Conservation (phyloP, 164 flowering plant genomes). For the Akebia trifoliata region DNA sequence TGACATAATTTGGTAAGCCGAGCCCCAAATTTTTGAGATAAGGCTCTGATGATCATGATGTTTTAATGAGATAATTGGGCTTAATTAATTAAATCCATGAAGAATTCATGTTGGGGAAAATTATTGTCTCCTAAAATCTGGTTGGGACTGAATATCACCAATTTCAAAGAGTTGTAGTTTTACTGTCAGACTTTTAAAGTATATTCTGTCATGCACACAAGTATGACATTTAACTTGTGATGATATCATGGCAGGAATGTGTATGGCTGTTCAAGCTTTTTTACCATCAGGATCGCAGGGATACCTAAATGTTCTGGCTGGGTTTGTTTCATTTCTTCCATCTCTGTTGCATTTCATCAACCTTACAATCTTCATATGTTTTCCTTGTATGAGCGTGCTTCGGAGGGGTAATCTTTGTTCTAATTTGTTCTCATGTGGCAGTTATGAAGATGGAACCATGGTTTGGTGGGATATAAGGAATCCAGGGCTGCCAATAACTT, state of each 20-base stretch:
- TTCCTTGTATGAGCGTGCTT: background rate
- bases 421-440: constrained; percentile 17
- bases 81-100: too few species aligned
- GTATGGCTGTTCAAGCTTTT: constrained; percentile 94
- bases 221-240: constrained; percentile 6
- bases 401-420: background rate
- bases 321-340: constrained; percentile 39
- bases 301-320: constrained; percentile 61
- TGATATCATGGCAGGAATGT: constrained; percentile 64
- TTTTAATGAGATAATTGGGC: too few species aligned
- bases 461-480: constrained; percentile 89
- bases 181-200: too few species aligned
- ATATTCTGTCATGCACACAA: too few species aligned
- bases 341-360: background rate
- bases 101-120: too few species aligned
- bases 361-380: background rate
- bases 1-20: too few species aligned
- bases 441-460: constrained; percentile 93
- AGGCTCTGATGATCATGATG: too few species aligned
- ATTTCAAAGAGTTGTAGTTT: too few species aligned
- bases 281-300: constrained; percentile 55
- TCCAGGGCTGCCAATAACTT: constrained; percentile 52
- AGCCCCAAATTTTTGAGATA: too few species aligned
- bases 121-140: too few species aligned
- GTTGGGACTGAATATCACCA: too few species aligned